Evolutionary conservation across 495 filamentous ascomycete species (phyloP), one percentile per base, ranked within the genome.

Genomic region (Lepraria neglecta): DNA sequence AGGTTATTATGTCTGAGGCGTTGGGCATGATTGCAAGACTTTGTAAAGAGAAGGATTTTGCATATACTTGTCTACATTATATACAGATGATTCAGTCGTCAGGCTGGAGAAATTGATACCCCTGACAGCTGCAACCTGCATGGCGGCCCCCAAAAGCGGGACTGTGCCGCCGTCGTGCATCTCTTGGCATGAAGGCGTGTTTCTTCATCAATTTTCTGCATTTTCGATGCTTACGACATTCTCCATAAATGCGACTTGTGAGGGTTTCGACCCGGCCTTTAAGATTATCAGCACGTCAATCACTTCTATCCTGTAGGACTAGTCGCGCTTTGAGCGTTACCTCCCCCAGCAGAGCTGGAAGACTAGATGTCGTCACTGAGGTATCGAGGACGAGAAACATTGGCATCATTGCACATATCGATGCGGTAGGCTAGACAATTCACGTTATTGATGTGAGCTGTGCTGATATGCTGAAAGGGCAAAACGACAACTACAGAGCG

Each of bases 401-500:
- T 74, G 95, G 95, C 44, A 99, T 99, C 63, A 96, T 99, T 72
- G 95, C 95, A 43, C 95, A 99, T 74, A 96, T 97, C 63, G 95
- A 97, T 84, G 95, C 95, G 51, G 88, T 91, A 75, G 57, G 84
- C 77, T 7, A 12, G 19, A 15, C 21, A 27, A 12, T 3, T 10
- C 17, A 56, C 0, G 1, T 14, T 14, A 0, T 55, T 54, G 31
- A 33, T 30, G 17, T 38, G 3, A 6, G 5, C 4, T 9, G 14
- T 10, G 27, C 55, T 64, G 3, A 60, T 64, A 66, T 27, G 65
- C 51, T 35, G 12, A 4, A 65, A 91, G 88, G 94, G 95, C 52
- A 99, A 99, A 80, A 99, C 95, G 9, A 99, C 95, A 0, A 99
- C 95, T 0, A 97, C 95, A 5, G 95, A 99, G 83, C 91, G 95